These are phyloP conservation scores for Tolypocladium album DNA, from an alignment of 2,329 filamentous ascomycete species.

Conservation along the genomic window DNA sequence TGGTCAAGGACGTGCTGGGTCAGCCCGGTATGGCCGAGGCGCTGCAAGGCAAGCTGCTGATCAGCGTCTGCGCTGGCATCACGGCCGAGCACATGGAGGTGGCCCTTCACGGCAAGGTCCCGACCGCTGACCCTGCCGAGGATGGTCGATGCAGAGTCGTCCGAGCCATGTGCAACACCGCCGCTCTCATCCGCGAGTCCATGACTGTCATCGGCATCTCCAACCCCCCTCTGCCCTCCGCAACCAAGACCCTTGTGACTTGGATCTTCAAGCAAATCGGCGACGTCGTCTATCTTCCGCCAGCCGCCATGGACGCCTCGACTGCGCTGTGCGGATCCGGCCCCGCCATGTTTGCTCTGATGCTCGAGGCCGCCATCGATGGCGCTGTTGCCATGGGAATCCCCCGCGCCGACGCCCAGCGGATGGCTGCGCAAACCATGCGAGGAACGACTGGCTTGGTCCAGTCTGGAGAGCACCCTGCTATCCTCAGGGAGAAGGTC, in stretches of 20 bases:
- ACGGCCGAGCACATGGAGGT: constrained; percentile 57
- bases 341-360: constrained; percentile 64
- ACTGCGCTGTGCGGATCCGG: constrained; percentile 67
- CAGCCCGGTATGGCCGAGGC: constrained; percentile 60
- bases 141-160: constrained; percentile 53
- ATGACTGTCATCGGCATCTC: constrained; percentile 71
- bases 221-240: constrained; percentile 43
- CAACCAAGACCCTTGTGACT: constrained; percentile 47
- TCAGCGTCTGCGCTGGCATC: constrained; percentile 73
- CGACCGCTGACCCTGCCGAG: constrained; percentile 31
- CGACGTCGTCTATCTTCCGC: constrained; percentile 56
- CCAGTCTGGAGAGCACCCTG: constrained; percentile 62
- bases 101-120: constrained; percentile 47
- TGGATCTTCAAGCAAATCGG: constrained; percentile 73
- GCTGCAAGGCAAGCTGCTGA: constrained; percentile 67
- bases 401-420: constrained; percentile 58
- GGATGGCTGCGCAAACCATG: constrained; percentile 75
- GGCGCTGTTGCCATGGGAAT: constrained; percentile 72
- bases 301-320: constrained; percentile 58
- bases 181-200: constrained; percentile 64
- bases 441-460: constrained; percentile 60
- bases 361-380: constrained; percentile 66
- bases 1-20: constrained; percentile 57
- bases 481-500: constrained; percentile 65
- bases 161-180: constrained; percentile 78